Conservation (phyloP, 768 basidiomycete species). For the Lactifluus pinguis region DNA sequence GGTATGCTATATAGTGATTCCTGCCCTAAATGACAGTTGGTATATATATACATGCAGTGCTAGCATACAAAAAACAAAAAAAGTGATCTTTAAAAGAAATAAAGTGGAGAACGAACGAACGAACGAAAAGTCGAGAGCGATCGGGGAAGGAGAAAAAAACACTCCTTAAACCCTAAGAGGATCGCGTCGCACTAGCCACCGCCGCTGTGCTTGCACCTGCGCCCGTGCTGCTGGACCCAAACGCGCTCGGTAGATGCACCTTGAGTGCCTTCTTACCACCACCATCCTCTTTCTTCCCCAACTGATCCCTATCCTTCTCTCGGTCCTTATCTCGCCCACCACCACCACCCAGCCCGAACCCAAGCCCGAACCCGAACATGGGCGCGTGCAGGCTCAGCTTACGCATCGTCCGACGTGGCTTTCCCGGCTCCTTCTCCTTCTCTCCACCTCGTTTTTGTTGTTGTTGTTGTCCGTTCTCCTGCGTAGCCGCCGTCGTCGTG, state of each 20-base stretch:
- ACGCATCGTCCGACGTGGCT: slow-evolving; percentile 24
- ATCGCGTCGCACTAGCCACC: neutral
- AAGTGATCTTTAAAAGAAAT: neutral
- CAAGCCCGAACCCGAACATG: slow-evolving; percentile 41
- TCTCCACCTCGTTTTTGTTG: neutral
- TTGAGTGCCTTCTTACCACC: slow-evolving; percentile 2
- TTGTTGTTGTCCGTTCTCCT: slow-evolving; percentile 13
- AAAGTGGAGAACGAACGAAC: neutral
- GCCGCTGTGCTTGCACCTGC: neutral
- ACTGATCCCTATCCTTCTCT: neutral
- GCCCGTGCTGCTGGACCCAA: neutral
- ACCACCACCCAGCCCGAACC: neutral
- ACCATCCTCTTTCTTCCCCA: slow-evolving; percentile 4
- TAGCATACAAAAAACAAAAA: neutral
- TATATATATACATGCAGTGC: slow-evolving; percentile 2
- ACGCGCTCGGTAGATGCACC: neutral
- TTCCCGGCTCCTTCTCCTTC: slow-evolving; percentile 32
- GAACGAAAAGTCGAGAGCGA: neutral
- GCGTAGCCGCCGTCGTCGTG: neutral
- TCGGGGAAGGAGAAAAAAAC: neutral
- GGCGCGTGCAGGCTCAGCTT: slow-evolving; percentile 64
- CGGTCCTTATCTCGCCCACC: neutral
- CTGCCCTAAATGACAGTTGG: slow-evolving; percentile 2
- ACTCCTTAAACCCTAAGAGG: neutral
- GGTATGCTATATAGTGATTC: slow-evolving; percentile 3